These are phyloP conservation scores for Zalaria sp. DNA, from an alignment of 2,329 filamentous ascomycete genomes.

Conservation along the genomic window DNA sequence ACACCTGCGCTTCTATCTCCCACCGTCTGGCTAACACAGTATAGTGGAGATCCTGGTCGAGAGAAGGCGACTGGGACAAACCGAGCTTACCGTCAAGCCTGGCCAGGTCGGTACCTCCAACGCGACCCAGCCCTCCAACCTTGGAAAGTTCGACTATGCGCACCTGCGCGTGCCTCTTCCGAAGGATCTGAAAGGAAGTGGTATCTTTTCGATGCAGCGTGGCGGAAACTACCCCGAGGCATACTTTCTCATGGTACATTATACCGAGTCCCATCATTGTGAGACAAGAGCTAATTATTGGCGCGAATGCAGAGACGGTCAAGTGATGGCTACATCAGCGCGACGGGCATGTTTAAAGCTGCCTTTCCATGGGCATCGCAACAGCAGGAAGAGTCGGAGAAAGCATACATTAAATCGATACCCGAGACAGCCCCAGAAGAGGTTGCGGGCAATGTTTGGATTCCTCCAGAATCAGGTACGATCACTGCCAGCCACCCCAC, in stretches of 20 bases:
- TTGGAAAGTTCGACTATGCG: conserved; percentile 88
- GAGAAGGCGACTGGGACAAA: conserved; percentile 82
- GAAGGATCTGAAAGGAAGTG: conserved; percentile 72
- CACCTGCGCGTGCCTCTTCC: conserved; percentile 87
- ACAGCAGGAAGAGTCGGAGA: conserved; percentile 57
- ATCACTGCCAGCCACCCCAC: background rate
- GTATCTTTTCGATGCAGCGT: conserved; percentile 71
- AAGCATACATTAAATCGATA: conserved; percentile 72
- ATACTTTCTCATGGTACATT: conserved; percentile 93
- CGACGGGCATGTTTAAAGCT: conserved; percentile 86
- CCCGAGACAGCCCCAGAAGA: conserved; percentile 75
- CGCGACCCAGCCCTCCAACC: conserved; percentile 56
- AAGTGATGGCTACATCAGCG: conserved; percentile 70
- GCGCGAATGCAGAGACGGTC: conserved; percentile 49
- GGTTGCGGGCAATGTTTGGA: conserved; percentile 94
- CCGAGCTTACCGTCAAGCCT: conserved; percentile 73
- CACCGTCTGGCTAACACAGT: background rate
- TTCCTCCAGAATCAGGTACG: conserved; percentile 59
- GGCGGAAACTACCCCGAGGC: conserved; percentile 57
- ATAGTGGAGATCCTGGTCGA: conserved; percentile 49
- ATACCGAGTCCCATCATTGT: conserved; percentile 26
- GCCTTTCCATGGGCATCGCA: conserved; percentile 64
- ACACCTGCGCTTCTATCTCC: background rate
- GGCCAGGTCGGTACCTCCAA: conserved; percentile 55
- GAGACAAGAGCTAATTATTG: background rate